Base-by-base conservation (phyloP, 352 stramenopile genomes). In the Phytophthora boehmeriae region DNA sequence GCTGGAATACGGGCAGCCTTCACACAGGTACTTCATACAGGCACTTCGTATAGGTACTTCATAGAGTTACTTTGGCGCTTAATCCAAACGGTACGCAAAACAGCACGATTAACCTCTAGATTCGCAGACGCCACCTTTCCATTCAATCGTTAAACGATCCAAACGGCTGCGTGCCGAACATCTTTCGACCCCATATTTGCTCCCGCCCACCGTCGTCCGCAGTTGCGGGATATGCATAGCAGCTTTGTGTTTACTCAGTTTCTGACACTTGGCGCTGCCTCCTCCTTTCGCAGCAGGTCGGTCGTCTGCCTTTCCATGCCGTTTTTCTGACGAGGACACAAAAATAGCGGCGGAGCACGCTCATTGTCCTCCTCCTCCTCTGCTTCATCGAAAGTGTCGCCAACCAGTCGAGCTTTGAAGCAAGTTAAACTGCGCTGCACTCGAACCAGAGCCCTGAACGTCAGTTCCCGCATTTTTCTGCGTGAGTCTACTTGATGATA, bases 101-200 rank as follows among this genome's bases (percentile, higher is more conserved):
- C 84, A 0, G 82, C 82, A 3, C 84, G 82, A 23, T 91, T 63
- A 14, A 93, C 76, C 49, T 93, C 84, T 13, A 82, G 81, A 38
- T 77, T 76, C 22, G 71, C 75, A 4, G 78, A 75, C 3, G 78
- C 51, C 28, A 79, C 70, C 46, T 93, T 80, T 2, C 86, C 72
- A 53, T 62, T 77, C n/a, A n/a, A n/a, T n/a, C n/a, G n/a, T n/a
- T n/a, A 30, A 73, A 72, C 8, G 63, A 41, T 8, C 55, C 25
- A 19, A 87, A 71, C 1, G 56, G 63, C 10, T 93, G 80, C 10
- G 35, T 63, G 11, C 84, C 84, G 17, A 68, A 43, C 2, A 92
- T 58, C 55, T 92, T 80, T 13, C 41, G 38, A 45, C 92, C 82
- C 9, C 69, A 48, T 91, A 89, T 64, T 85, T 80, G 17, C 20